Percentiles rank a stretch among this genome's conserved stretches.
Conservation (phyloP, 2,329 filamentous ascomycete species). For the Nannizziopsis barbatae region DNA sequence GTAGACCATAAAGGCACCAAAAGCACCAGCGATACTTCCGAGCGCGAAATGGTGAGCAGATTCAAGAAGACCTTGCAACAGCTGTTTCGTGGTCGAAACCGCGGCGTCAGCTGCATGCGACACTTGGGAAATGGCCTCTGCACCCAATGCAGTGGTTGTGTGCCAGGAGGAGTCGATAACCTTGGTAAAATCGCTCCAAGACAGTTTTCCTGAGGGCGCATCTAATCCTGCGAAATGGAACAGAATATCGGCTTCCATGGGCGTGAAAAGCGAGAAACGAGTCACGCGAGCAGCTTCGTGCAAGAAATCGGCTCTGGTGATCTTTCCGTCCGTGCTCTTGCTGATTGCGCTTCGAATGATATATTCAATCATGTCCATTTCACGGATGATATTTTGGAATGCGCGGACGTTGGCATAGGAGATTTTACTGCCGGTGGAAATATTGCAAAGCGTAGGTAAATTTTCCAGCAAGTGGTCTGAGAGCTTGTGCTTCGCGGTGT, state of each 20-base stretch:
- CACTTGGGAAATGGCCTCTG: constrained; percentile 33
- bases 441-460: constrained; percentile 87
- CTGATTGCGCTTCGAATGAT: constrained; percentile 77
- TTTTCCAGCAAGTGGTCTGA: constrained; percentile 91
- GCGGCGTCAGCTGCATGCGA: constrained; percentile 41
- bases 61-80: constrained; percentile 57
- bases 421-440: constrained; percentile 80
- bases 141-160: constrained; percentile 47
- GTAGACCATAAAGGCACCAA: constrained; percentile 98
- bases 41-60: constrained; percentile 84
- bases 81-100: constrained; percentile 44
- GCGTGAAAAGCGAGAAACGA: constrained; percentile 90
- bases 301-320: constrained; percentile 85
- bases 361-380: constrained; percentile 95
- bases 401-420: constrained; percentile 95
- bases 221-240: constrained; percentile 97
- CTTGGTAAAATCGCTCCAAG: constrained; percentile 77
- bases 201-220: constrained; percentile 73
- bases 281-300: constrained; percentile 86
- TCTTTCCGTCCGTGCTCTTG: constrained; percentile 80
- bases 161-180: constrained; percentile 92
- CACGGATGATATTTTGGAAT: constrained; percentile 94
- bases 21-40: constrained; percentile 83
- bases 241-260: constrained; percentile 96
- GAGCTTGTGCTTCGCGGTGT: constrained; percentile 89